Percentiles rank a stretch among this genome's conserved stretches.
These are phyloP conservation scores for Arachis stenosperma DNA, from an alignment of 306 rosid genomes.

Conservation along the genomic window DNA sequence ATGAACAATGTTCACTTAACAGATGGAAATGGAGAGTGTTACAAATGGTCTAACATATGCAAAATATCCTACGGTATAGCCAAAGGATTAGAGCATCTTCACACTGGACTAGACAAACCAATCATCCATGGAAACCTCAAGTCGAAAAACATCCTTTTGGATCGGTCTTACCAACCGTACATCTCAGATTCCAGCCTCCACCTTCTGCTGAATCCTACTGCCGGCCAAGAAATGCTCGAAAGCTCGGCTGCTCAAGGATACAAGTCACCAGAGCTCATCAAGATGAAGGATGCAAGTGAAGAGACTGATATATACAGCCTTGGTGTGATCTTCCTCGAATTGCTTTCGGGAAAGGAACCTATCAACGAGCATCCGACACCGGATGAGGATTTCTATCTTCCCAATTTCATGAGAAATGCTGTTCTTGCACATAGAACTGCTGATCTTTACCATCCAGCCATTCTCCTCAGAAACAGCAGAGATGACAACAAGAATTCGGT, in stretches of 20 bases:
- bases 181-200: slow-evolving; percentile 78
- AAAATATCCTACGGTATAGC: slow-evolving; percentile 73
- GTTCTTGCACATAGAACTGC: slow-evolving; percentile 71
- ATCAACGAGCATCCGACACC: slow-evolving; percentile 73
- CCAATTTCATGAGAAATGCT: slow-evolving; percentile 78
- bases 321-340: slow-evolving; percentile 80
- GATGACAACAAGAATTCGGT: slow-evolving; percentile 43
- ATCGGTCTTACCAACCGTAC: slow-evolving; percentile 57
- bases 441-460: slow-evolving; percentile 80
- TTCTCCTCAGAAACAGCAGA: slow-evolving; percentile 54
- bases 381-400: slow-evolving; percentile 85
- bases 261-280: slow-evolving; percentile 86
- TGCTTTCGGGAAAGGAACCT: slow-evolving; percentile 84
- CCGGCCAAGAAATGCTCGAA: slow-evolving; percentile 89
- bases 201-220: slow-evolving; percentile 77
- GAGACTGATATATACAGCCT: slow-evolving; percentile 77
- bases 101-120: slow-evolving; percentile 64
- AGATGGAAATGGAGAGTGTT: slow-evolving; percentile 66
- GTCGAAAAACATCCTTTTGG: slow-evolving; percentile 80
- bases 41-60: slow-evolving; percentile 68
- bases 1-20: slow-evolving; percentile 42
- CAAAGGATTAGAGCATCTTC: slow-evolving; percentile 84
- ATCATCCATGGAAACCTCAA: slow-evolving; percentile 86
- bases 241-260: slow-evolving; percentile 76
- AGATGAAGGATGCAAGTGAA: slow-evolving; percentile 77